These are phyloP conservation scores for Schizothecium vesticola DNA, from an alignment of 495 filamentous ascomycete genomes.

Conservation along the genomic window DNA sequence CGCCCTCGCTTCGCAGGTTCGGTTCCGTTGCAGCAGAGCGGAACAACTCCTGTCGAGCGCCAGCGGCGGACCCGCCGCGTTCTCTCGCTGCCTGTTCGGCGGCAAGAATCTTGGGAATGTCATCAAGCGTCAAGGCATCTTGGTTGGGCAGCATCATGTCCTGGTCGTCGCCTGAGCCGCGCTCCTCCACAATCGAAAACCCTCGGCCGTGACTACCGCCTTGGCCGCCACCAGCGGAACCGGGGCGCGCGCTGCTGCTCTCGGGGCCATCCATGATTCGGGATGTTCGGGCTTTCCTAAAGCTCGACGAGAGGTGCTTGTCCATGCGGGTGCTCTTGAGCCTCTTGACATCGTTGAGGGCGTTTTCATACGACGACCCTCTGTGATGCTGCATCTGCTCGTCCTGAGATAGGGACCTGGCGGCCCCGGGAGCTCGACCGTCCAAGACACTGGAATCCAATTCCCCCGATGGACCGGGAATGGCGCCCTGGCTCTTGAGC, in stretches of 20 bases:
- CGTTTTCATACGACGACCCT: constrained; percentile 85
- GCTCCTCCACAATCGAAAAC: constrained; percentile 82
- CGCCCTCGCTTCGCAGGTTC: constrained; percentile 38
- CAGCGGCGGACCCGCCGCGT: constrained; percentile 66
- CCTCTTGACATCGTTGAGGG: constrained; percentile 88
- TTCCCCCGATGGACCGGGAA: constrained; percentile 71
- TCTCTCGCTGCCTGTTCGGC: constrained; percentile 89
- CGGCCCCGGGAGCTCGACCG: constrained; percentile 47
- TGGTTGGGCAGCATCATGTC: constrained; percentile 83
- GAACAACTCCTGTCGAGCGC: constrained; percentile 64
- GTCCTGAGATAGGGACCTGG: constrained; percentile 62
- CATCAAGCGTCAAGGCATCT: constrained; percentile 87
- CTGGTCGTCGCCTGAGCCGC: constrained; percentile 64
- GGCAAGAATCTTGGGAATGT: constrained; percentile 95
- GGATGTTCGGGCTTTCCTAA: constrained; percentile 83
- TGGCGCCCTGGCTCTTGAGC: constrained; percentile 70
- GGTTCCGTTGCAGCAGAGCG: constrained; percentile 58
- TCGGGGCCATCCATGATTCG: constrained; percentile 90
- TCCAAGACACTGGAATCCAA: constrained; percentile 51
- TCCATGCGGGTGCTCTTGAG: constrained; percentile 90
- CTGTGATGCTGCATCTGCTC: constrained; percentile 52
- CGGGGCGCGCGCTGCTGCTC: constrained; percentile 67
- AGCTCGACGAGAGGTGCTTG: constrained; percentile 84
- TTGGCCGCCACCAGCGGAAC: constrained; percentile 67
- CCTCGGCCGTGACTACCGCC: constrained; percentile 48